Evolutionary conservation across 345 rosid genomes (phyloP).

Genomic region (Bretschneidera sinensis): DNA sequence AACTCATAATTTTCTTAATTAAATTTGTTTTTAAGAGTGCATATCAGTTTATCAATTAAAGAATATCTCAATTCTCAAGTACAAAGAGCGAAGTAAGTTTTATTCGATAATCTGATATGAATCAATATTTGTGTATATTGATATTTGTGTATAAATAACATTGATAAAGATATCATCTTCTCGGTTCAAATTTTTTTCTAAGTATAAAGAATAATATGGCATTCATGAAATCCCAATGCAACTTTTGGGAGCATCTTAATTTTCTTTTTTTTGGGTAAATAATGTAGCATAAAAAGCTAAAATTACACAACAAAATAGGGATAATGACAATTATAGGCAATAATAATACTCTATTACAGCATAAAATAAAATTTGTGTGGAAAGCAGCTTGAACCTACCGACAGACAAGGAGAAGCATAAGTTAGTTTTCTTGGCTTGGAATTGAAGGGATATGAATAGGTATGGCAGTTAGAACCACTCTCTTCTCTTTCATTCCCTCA

Average conservation of each 20-base stretch:
- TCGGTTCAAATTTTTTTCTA: too few species aligned
- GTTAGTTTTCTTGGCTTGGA: slow-evolving; percentile 65
- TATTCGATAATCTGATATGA: too few species aligned
- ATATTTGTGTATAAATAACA: too few species aligned
- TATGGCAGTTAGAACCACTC: slow-evolving; percentile 50
- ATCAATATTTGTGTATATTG: too few species aligned
- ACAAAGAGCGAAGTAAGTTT: too few species aligned
- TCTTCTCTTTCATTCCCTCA: slow-evolving; percentile 16
- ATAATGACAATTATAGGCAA: slow-evolving; percentile 10
- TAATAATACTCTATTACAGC: not conserved
- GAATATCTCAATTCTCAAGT: too few species aligned
- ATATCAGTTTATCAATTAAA: too few species aligned
- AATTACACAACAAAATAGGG: not conserved
- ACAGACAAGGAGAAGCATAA: slow-evolving; percentile 48
- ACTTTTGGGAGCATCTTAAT: not conserved
- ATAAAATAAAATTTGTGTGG: slow-evolving; percentile 31
- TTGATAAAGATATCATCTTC: too few species aligned
- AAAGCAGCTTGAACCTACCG: slow-evolving; percentile 51
- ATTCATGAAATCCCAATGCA: slow-evolving; percentile 3
- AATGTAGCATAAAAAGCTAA: too few species aligned
- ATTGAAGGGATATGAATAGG: slow-evolving; percentile 59
- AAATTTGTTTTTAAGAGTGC: too few species aligned
- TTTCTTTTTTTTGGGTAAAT: slow-evolving; percentile 5
- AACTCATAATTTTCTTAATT: too few species aligned
- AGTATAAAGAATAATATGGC: too few species aligned